Evolutionary conservation across 306 rosid genomes (phyloP), one percentile per base, ranked within the genome.

Genomic region (Macrotyloma uniflorum): DNA sequence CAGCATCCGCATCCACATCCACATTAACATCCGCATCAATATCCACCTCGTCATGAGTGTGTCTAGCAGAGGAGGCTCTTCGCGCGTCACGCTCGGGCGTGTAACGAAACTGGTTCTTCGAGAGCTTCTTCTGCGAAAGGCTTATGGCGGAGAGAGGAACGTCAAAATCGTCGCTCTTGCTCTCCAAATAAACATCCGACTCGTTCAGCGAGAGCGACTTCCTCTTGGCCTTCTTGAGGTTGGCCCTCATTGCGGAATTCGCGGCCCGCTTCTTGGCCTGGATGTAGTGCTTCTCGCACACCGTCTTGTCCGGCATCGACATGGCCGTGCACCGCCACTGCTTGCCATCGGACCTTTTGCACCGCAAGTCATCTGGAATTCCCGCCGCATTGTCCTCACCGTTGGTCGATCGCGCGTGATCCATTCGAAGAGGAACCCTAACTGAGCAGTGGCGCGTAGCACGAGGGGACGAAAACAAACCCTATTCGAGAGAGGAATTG

Each of bases 251-350:
- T 23, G 98, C 99, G 55, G 99, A 96, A 87, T 93, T 96, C 9
- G 97, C 99, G 0, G 99, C 99, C 76, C 98, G 89, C 85, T 91
- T 96, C 90, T 96, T 96, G 0, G 98, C 99, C 77, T 96, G 99
- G 59, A 96, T 90, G 80, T 96, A 96, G 87, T 96, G 99, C 80
- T 95, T 93, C 86, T 96, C 99, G 46, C 99, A 96, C 8, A 96
- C 99, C 0, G 99, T 96, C 66, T 96, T 96, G 81, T 96, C 99
- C 0, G 99, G 99, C 98, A 96, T 96, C 5, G 99, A 96, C 94
- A 85, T 86, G 23, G 98, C 99, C 10, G 99, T 93, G 83, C 99
- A 96, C 67, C 99, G 78, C 98, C 99, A 96, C 77, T 93, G 99
- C 79, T 96, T 96, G 59, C 99, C 99, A 71, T 96, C 99, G 0